Conservation (phyloP, 345 rosid genomes). For the Citrus glauca region DNA sequence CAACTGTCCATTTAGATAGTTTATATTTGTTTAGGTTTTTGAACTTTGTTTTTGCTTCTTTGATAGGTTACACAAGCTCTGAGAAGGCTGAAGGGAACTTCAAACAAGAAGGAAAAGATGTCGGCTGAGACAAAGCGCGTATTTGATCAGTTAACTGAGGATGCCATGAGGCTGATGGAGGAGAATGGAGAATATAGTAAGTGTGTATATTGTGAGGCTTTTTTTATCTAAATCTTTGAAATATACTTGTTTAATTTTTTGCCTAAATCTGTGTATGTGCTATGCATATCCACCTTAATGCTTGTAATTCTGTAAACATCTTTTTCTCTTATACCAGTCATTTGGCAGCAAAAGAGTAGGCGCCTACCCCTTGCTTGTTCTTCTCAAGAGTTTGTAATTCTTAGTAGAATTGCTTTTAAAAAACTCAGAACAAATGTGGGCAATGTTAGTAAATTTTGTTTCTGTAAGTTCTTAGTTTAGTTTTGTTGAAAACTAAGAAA, state of each 20-base stretch:
- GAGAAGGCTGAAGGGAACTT: constrained; percentile 82
- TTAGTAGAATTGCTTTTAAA: not conserved
- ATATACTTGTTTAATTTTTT: not conserved
- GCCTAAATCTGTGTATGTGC: not conserved
- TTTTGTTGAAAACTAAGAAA: not conserved
- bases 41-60: constrained; percentile 12
- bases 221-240: not conserved
- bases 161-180: constrained; percentile 76
- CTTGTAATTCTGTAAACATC: not conserved
- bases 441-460: not conserved
- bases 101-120: constrained; percentile 87
- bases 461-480: not conserved
- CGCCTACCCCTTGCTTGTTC: not conserved
- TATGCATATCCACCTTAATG: not conserved
- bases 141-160: constrained; percentile 98
- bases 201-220: constrained; percentile 19
- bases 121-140: constrained; percentile 61
- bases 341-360: not conserved
- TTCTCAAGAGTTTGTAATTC: not conserved
- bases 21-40: not conserved
- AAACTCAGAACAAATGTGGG: not conserved
- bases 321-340: not conserved
- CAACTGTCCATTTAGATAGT: not conserved
- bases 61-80: constrained; percentile 81
- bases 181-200: constrained; percentile 83